A percentile compares a stretch with the other conserved stretches of the same genome.
These are phyloP conservation scores for Schizonepeta tenuifolia DNA, from an alignment of 257 asterid species.

Conservation along the genomic window DNA sequence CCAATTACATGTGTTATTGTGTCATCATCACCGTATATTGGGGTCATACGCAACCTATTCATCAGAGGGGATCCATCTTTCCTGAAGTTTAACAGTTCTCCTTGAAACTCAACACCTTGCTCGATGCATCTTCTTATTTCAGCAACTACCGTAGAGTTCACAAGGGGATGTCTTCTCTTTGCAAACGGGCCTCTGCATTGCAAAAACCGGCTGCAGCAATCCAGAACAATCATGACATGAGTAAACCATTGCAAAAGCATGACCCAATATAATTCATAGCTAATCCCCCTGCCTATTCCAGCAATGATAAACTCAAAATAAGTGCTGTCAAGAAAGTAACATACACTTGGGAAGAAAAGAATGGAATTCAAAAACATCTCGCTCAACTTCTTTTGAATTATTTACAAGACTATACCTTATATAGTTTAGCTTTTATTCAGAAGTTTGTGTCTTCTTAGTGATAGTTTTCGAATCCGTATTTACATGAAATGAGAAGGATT, in stretches of 20 bases:
- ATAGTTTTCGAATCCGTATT: background rate
- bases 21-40: slow-evolving; percentile 54
- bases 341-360: background rate
- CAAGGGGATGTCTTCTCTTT: slow-evolving; percentile 58
- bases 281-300: background rate
- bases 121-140: slow-evolving; percentile 57
- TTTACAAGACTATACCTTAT: background rate
- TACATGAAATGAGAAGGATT: background rate
- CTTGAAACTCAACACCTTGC: slow-evolving; percentile 52
- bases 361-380: background rate
- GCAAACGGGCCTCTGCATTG: slow-evolving; percentile 64
- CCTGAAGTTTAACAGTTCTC: slow-evolving; percentile 52
- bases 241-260: slow-evolving; percentile 15
- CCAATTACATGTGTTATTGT: slow-evolving; percentile 66
- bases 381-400: slow-evolving; percentile 4
- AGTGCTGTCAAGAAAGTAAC: background rate
- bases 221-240: slow-evolving; percentile 24
- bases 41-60: slow-evolving; percentile 55
- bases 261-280: background rate
- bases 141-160: slow-evolving; percentile 44
- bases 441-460: background rate
- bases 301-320: background rate
- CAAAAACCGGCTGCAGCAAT: slow-evolving; percentile 55
- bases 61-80: slow-evolving; percentile 56
- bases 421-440: background rate